Evolutionary conservation across 2,329 filamentous ascomycete genomes (phyloP), one percentile per base, ranked within the genome.

Genomic region (Tolypocladium sp.): DNA sequence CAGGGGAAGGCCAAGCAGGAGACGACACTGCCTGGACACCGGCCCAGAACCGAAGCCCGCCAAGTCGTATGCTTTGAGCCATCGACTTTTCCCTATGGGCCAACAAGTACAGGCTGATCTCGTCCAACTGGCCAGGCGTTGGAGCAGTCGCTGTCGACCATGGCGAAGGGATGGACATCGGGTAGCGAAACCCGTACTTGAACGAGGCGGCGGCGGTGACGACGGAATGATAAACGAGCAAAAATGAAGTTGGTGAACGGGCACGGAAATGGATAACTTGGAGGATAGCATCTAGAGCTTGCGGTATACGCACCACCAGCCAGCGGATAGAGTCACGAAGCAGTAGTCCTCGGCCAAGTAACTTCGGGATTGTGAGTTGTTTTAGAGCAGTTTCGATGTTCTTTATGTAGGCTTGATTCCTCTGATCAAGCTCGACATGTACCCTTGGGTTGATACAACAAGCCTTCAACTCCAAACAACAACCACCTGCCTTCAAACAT

Each of bases 401-500:
- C 42, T 25, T 8, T 25, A n/a, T n/a, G n/a, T n/a, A 4, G 5
- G 1, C 13, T 17, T 15, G 5, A 8, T 5, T 7, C 22, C 4
- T 5, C n/a, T 44, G 41, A 44, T 8, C 17, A 4, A n/a, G 17
- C 20, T 22, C 7, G n/a, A 42, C 41, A 8, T 42, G 41, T 42
- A 8, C 41, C 20, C 9, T 12, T 42, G 41, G 20, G 13, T 22
- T 22, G 41, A 22, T 12, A 8, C 5, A 25, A 7, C 41, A 22
- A 22, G 3, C 8, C 6, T 25, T 9, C 15, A 7, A 17, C 38
- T 20, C 38, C n/a, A n/a, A n/a, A n/a, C n/a, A n/a, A n/a, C n/a
- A n/a, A n/a, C n/a, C n/a, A n/a, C n/a, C n/a, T n/a, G n/a, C n/a
- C 12, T 8, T 52, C 40, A 49, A 44, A 38, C 15, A 49, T 73